Percentiles rank a stretch among this genome's conserved stretches.
These are phyloP conservation scores for Drechslera avenae DNA, from an alignment of 2,329 filamentous ascomycete genomes.

Conservation along the genomic window DNA sequence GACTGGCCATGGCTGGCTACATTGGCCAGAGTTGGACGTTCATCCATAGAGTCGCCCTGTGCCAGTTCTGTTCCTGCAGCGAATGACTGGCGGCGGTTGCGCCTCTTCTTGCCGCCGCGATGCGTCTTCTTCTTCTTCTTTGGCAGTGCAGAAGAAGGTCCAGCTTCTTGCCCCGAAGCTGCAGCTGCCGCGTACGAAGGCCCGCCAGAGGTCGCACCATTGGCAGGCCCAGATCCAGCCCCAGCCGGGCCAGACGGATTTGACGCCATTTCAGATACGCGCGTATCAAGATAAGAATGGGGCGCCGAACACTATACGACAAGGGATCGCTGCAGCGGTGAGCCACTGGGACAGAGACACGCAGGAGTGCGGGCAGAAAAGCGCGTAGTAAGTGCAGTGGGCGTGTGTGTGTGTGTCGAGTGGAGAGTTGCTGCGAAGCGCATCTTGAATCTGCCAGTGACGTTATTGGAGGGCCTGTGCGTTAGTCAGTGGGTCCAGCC, in stretches of 20 bases:
- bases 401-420: background rate
- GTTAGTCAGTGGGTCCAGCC: background rate
- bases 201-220: slow-evolving; percentile 15
- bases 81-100: slow-evolving; percentile 79
- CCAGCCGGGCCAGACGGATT: slow-evolving; percentile 19
- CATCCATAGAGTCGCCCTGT: slow-evolving; percentile 61
- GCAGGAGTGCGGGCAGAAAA: background rate
- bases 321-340: slow-evolving; percentile 2
- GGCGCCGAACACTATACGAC: background rate
- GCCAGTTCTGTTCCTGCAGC: slow-evolving; percentile 61
- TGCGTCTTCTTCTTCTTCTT: slow-evolving; percentile 76
- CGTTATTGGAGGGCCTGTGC: slow-evolving; percentile 13
- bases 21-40: slow-evolving; percentile 53
- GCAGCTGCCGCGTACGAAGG: slow-evolving; percentile 24
- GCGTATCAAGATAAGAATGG: slow-evolving; percentile 10
- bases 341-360: slow-evolving; percentile 11
- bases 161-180: slow-evolving; percentile 13
- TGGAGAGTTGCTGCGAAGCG: slow-evolving; percentile 4
- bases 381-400: background rate
- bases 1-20: slow-evolving; percentile 36
- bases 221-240: slow-evolving; percentile 12
- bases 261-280: slow-evolving; percentile 21
- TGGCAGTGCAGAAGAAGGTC: slow-evolving; percentile 17
- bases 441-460: slow-evolving; percentile 9
- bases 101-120: slow-evolving; percentile 78